phyloP scores from a whole-genome alignment of 257 asterid genomes.

The Primulina tabacum region DNA sequence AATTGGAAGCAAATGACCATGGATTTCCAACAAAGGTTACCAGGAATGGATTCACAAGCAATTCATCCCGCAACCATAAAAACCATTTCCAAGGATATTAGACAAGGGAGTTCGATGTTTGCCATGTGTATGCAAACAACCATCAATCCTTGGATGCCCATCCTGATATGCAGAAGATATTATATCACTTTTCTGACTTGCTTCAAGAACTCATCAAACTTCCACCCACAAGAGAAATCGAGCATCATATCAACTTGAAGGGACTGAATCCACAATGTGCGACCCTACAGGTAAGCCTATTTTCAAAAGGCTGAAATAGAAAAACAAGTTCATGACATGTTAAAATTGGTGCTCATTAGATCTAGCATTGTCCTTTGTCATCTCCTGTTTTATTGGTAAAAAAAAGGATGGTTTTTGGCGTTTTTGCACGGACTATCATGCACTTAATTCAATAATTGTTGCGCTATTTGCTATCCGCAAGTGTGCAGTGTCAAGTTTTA shows the following conservation, averaged over 20 bases:
- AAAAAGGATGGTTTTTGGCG: not conserved
- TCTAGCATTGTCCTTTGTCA: conserved; percentile 13
- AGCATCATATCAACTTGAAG: not conserved
- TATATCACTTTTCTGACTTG: not conserved
- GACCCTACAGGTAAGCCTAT: not conserved
- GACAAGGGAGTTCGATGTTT: not conserved
- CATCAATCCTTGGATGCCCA: no score
- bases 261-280: not conserved
- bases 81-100: not conserved
- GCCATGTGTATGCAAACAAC: not conserved
- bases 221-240: not conserved
- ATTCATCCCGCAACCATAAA: no score
- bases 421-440: not conserved
- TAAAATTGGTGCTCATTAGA: not conserved
- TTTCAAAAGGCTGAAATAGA: conserved; percentile 9
- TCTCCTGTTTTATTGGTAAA: not conserved
- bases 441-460: not conserved
- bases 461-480: no score
- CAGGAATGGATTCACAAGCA: no score
- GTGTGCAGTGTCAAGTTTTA: no score
- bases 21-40: no score
- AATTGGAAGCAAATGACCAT: no score
- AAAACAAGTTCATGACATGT: not conserved
- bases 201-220: not conserved
- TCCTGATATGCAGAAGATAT: not conserved